These are phyloP conservation scores for Volvox africanus DNA, from an alignment of 139 green algal species.

Conservation along the genomic window DNA sequence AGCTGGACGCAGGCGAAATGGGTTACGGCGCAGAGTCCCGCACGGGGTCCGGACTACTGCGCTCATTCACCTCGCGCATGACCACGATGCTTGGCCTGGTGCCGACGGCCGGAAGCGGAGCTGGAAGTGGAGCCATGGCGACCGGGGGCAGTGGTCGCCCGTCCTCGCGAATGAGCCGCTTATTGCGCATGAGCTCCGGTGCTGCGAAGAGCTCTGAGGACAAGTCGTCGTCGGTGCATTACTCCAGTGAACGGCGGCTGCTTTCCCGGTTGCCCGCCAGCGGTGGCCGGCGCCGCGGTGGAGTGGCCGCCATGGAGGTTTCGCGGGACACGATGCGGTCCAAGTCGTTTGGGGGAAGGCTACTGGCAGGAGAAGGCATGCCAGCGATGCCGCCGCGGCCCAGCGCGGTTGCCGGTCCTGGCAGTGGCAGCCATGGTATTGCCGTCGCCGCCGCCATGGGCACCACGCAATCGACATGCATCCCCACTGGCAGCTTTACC, in stretches of 20 bases:
- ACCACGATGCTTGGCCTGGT: constrained; percentile 15
- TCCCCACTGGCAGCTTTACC: constrained; percentile 7
- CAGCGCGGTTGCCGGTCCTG: not conserved
- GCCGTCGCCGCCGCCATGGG: not conserved
- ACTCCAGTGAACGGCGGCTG: not conserved
- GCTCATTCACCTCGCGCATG: constrained; percentile 36
- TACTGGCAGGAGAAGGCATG: not conserved
- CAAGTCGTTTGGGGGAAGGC: constrained; percentile 1
- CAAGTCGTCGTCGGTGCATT: not conserved
- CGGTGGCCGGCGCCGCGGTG: not conserved
- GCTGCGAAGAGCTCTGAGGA: not conserved
- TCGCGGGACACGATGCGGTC: not conserved
- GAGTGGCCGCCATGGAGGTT: not conserved
- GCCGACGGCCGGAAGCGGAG: not conserved
- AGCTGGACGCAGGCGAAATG: not conserved
- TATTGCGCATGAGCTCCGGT: not conserved
- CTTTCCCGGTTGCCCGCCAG: not conserved
- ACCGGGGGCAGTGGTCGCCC: not conserved
- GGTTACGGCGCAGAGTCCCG: not conserved
- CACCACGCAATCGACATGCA: not conserved
- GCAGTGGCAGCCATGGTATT: not conserved
- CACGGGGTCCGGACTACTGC: not conserved
- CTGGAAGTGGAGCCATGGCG: not conserved
- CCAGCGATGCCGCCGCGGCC: not conserved
- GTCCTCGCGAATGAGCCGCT: not conserved